Percentiles rank a stretch among this genome's conserved stretches.
These are phyloP conservation scores for Pseudoneurospora amorphoporcata DNA, from an alignment of 495 filamentous ascomycete species.

Conservation along the genomic window DNA sequence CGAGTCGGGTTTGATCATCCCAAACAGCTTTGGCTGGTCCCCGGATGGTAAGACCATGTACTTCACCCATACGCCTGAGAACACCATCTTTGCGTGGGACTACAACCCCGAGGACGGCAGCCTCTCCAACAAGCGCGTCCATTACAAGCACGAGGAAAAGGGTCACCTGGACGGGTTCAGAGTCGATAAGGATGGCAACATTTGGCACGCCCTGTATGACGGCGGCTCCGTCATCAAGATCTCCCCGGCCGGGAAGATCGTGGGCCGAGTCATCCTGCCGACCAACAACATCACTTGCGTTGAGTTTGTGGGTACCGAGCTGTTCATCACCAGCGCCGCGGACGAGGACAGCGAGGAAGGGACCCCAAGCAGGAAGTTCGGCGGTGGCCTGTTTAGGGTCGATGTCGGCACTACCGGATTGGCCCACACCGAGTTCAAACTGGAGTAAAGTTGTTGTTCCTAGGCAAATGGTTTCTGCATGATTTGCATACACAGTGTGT, in stretches of 20 bases:
- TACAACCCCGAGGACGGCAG: slow-evolving; percentile 53
- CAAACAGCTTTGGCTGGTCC: slow-evolving; percentile 74
- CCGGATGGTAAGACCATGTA: slow-evolving; percentile 66
- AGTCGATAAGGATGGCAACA: slow-evolving; percentile 59
- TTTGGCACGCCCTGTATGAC: slow-evolving; percentile 74
- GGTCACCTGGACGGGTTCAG: slow-evolving; percentile 67
- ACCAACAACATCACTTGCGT: slow-evolving; percentile 63
- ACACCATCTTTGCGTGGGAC: slow-evolving; percentile 63
- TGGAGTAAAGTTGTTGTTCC: slow-evolving; percentile 9
- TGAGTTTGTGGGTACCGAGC: slow-evolving; percentile 60
- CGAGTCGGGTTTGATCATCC: slow-evolving; percentile 50
- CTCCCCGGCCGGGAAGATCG: slow-evolving; percentile 49
- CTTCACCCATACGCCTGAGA: slow-evolving; percentile 69
- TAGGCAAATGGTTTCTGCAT: background rate
- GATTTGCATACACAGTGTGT: background rate
- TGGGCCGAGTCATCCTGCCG: slow-evolving; percentile 56
- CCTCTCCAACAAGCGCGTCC: slow-evolving; percentile 56
- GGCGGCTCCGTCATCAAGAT: slow-evolving; percentile 59
- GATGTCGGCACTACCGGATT: slow-evolving; percentile 56
- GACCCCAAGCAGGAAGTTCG: slow-evolving; percentile 45
- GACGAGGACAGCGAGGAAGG: slow-evolving; percentile 45
- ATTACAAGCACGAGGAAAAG: slow-evolving; percentile 50
- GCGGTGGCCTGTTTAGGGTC: slow-evolving; percentile 57
- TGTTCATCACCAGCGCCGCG: slow-evolving; percentile 64
- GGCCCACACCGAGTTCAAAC: slow-evolving; percentile 46